Conservation (phyloP, 345 rosid species). For the Pugionium dolabratum region DNA sequence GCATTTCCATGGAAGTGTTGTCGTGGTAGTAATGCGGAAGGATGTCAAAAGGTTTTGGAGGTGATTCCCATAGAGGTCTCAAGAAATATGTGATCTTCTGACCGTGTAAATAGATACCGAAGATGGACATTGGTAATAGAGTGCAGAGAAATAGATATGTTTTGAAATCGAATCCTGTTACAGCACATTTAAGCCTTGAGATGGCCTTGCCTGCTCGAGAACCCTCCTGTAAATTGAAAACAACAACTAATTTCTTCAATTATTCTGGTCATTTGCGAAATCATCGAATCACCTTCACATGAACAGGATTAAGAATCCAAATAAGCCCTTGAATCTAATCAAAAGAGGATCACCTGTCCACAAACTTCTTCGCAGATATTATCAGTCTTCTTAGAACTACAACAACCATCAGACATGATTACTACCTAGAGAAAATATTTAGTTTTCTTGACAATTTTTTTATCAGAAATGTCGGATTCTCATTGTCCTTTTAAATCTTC, state of each 20-base stretch:
- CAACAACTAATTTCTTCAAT: no score
- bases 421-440: neutral
- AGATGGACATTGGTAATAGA: constrained; percentile 34
- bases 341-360: constrained; percentile 54
- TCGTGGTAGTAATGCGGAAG: constrained; percentile 47
- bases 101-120: constrained; percentile 36
- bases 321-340: neutral
- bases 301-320: no score
- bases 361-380: constrained; percentile 64
- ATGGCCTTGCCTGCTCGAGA: constrained; percentile 35
- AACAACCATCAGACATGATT: constrained; percentile 64
- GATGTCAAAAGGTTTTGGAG: constrained; percentile 36
- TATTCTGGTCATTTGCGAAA: neutral
- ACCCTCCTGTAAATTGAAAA: constrained; percentile 17
- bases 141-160: constrained; percentile 21
- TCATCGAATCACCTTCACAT: neutral
- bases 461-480: neutral
- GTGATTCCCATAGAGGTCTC: constrained; percentile 44
- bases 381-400: constrained; percentile 79
- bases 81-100: constrained; percentile 43
- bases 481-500: no score
- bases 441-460: neutral
- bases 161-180: constrained; percentile 24
- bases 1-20: constrained; percentile 65
- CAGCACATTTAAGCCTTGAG: constrained; percentile 24